Percentiles rank a stretch among this genome's conserved stretches.
These are phyloP conservation scores for Malassezia obtusa DNA, from an alignment of 1,284 basidiomycete genomes.

Conservation along the genomic window DNA sequence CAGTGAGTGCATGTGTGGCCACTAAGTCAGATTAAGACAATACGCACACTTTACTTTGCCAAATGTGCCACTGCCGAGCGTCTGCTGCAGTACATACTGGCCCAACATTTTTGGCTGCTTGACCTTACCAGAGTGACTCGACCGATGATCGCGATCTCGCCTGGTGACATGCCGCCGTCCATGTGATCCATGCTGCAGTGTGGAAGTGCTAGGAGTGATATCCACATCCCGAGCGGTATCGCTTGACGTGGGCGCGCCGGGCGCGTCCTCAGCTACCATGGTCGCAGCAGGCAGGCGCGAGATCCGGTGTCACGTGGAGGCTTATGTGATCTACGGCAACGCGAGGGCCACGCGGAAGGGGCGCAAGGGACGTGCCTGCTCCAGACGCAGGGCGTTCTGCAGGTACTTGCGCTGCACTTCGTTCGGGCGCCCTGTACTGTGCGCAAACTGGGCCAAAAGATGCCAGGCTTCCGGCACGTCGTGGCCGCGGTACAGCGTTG, in stretches of 20 bases:
- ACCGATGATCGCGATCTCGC: conserved; percentile 1
- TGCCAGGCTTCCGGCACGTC: conserved; percentile 43
- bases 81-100: conserved; percentile 48
- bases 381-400: conserved; percentile 36
- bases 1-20: conserved; percentile 85
- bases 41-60: conserved; percentile 91
- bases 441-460: conserved; percentile 30
- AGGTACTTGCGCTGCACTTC: conserved; percentile 19
- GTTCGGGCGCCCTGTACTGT: conserved; percentile 18
- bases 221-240: no score
- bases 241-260: conserved; percentile 1
- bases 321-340: conserved; percentile 3
- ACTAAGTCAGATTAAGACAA: conserved; percentile 53
- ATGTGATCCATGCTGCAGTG: no score
- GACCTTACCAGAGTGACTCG: background rate
- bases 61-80: conserved; percentile 68
- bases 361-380: conserved; percentile 28
- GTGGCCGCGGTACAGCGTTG: conserved; percentile 32
- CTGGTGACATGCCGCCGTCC: background rate
- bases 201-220: no score
- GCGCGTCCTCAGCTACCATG: background rate
- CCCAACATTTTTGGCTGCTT: conserved; percentile 41
- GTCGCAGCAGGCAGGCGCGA: background rate
- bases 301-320: conserved; percentile 3
- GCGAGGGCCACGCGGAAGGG: conserved; percentile 17